Evolutionary conservation across 495 filamentous ascomycete genomes (phyloP).

Genomic region (Podospora comata): DNA sequence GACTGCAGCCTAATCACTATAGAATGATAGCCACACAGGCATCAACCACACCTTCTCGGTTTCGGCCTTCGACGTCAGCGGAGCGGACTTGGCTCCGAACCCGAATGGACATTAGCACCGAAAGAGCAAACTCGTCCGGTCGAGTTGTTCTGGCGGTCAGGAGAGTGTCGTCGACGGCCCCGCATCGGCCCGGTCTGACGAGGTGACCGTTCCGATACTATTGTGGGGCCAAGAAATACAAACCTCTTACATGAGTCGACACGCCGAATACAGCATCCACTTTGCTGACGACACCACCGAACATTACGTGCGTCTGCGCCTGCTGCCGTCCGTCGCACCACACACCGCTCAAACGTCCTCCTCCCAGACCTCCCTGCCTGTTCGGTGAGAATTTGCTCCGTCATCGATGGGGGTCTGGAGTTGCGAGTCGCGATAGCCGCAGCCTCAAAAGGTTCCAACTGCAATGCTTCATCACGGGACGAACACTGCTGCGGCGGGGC

Average conservation of each 20-base stretch:
- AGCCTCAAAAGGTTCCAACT: not conserved
- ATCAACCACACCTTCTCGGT: too few species aligned
- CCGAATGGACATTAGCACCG: not conserved
- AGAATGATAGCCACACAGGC: too few species aligned
- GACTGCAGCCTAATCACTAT: not conserved
- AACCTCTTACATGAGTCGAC: too few species aligned
- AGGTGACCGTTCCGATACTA: not conserved
- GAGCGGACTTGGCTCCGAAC: not conserved
- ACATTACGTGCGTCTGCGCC: not conserved
- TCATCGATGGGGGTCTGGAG: not conserved
- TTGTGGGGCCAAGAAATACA: not conserved
- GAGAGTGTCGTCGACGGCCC: not conserved
- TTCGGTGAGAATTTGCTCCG: not conserved
- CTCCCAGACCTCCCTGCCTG: not conserved
- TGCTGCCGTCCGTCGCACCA: not conserved
- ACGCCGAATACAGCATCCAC: not conserved
- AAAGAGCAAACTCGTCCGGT: constrained; percentile 2
- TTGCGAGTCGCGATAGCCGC: too few species aligned
- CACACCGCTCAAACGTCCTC: not conserved
- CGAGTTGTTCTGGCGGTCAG: constrained; percentile 1
- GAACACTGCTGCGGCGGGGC: not conserved
- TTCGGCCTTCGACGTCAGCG: not conserved
- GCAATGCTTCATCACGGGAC: not conserved
- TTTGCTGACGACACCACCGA: not conserved
- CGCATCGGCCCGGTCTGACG: constrained; percentile 6